Base-by-base conservation (phyloP, 129 eudicot species). In the Arctium minus region DNA sequence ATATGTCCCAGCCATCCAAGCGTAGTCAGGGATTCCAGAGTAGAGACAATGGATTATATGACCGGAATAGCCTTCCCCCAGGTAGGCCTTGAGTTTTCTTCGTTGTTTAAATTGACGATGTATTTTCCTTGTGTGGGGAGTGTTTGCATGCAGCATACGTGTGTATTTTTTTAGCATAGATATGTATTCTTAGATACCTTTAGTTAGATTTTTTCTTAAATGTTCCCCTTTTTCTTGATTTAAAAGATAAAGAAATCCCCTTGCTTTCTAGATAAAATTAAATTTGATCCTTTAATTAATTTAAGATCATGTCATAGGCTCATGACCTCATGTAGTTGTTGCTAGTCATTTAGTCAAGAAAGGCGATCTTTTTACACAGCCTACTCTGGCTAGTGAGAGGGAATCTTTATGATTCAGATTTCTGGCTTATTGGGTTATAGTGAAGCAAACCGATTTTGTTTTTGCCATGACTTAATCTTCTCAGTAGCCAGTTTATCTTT, bases 11-110 rank as follows among this genome's bases (percentile, higher is more conserved):
- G 40, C 90, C 83, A 30, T 84, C 86, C 38, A 86, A 75, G 70
- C 87, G 78, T 22, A 75, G 67, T 67, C 87, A 88, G 72, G 90
- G 88, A 81, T 76, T 44, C 44, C 81, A 79, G 67, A 75, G 70
- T 76, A 80, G 36, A 76, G 77, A 82, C 56, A 72, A 86, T 32
- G 89, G 84, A 86, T 81, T 38, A 36, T 89, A 72, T 69, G 94
- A 90, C 82, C 81, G 86, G 46, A 82, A 79, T 80, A 90, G 88
- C 81, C 88, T 86, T 32, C 94, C 94, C 3, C 82, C 90, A 50
- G 94, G 94, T 90, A 83, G 50, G 82, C 38, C 76, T 70, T 80
- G 27, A 60, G 68, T 60, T 60, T 17, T 60, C 29, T 29, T 60
- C 68, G n/a, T 60, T 60, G 27, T 60, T 8, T n/a, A 73, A 40